A percentile compares a stretch with the other conserved stretches of the same genome.
Evolutionary conservation across 1,284 basidiomycete genomes (phyloP).

Genomic region (Neonothopanus nambi): DNA sequence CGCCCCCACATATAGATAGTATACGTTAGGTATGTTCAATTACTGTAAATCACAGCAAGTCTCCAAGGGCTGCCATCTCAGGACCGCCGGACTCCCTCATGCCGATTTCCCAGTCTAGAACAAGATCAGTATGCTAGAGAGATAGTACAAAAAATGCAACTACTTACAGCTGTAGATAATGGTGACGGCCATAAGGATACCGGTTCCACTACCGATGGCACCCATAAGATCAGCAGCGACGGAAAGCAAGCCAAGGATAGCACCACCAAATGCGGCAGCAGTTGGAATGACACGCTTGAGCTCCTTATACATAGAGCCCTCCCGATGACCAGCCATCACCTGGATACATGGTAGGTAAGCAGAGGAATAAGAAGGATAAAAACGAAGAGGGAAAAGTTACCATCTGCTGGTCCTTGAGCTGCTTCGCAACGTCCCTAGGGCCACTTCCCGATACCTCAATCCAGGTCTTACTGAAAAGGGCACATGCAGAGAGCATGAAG

Average conservation of each 20-base stretch:
- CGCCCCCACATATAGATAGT: too few species aligned
- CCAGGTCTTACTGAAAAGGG: constrained; percentile 99
- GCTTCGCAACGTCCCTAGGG: constrained; percentile 95
- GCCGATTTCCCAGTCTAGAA: constrained; percentile 74
- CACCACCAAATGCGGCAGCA: constrained; percentile 95
- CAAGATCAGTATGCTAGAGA: constrained; percentile 5
- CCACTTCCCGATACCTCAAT: constrained; percentile 97
- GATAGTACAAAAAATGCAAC: constrained; percentile 8
- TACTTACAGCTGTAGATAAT: constrained; percentile 92
- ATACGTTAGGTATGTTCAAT: too few species aligned
- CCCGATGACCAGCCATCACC: constrained; percentile 97
- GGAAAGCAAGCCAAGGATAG: constrained; percentile 91
- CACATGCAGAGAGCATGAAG: constrained; percentile 94
- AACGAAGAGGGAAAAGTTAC: constrained; percentile 36
- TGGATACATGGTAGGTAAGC: constrained; percentile 25
- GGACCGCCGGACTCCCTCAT: constrained; percentile 76
- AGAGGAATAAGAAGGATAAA: not conserved
- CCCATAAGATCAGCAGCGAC: constrained; percentile 96
- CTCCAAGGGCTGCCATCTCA: constrained; percentile 73
- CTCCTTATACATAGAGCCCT: constrained; percentile 98
- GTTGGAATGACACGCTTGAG: constrained; percentile 97
- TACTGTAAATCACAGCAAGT: constrained; percentile 42
- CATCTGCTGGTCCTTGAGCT: constrained; percentile 98
- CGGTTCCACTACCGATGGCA: constrained; percentile 94
- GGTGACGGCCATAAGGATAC: constrained; percentile 97